phyloP scores from a whole-genome alignment of 345 rosid genomes.

The Populus tremula region DNA sequence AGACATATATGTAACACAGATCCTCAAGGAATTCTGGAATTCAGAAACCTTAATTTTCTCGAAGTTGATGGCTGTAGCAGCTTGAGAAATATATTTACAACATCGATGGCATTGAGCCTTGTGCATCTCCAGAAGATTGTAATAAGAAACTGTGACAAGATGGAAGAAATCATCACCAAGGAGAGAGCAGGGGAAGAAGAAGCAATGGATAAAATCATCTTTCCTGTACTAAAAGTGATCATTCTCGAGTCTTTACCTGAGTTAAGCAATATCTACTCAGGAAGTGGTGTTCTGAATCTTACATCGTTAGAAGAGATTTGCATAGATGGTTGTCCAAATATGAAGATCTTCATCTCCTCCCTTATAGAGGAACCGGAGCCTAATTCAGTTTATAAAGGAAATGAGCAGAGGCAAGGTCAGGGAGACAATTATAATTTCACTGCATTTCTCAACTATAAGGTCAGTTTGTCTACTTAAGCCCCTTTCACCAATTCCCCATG shows the following conservation, averaged over 20 bases:
- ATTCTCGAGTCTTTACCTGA: neutral
- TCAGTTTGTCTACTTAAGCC: neutral
- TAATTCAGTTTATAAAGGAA: neutral
- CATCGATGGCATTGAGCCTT: neutral
- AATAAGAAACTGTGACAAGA: neutral
- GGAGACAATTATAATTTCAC: neutral
- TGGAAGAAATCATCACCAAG: neutral
- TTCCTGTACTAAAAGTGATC: neutral
- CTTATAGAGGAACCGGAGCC: no score
- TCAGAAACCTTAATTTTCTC: neutral
- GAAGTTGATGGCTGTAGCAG: conserved; percentile 3
- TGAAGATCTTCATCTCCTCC: neutral
- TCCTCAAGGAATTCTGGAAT: conserved; percentile 1
- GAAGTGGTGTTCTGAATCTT: neutral
- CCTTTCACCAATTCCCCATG: no score
- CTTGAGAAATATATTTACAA: conserved; percentile 7
- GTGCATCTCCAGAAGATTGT: neutral
- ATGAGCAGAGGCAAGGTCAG: neutral
- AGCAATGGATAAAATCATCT: neutral
- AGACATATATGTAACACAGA: neutral
- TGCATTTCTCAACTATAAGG: neutral
- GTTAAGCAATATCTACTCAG: neutral
- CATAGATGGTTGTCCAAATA: neutral
- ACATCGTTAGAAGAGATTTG: conserved; percentile 1
- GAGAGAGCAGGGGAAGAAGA: conserved; percentile 1